Conservation (phyloP, 495 filamentous ascomycete species). For the Annulohypoxylon maeteangense region DNA sequence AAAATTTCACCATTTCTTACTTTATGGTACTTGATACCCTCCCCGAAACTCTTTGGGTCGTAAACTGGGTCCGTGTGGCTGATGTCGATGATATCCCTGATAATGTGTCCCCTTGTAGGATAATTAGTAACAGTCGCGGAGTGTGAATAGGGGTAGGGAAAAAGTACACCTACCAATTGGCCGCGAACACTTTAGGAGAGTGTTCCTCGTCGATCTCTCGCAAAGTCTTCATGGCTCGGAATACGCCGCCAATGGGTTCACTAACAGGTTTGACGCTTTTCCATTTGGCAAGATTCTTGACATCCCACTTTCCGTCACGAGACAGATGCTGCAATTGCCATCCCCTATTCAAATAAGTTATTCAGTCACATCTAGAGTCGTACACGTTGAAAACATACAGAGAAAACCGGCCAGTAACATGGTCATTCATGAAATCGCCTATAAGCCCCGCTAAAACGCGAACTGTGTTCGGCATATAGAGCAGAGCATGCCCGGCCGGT, state of each 20-base stretch:
- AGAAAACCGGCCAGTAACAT: constrained; percentile 79
- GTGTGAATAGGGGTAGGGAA: background rate
- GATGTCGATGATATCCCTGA: constrained; percentile 87
- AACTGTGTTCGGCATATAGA: constrained; percentile 80
- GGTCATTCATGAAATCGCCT: constrained; percentile 78
- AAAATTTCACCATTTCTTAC: background rate
- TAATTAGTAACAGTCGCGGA: background rate
- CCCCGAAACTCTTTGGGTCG: constrained; percentile 78
- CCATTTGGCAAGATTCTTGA: constrained; percentile 97
- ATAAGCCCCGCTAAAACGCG: constrained; percentile 83
- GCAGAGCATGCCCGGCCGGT: constrained; percentile 84
- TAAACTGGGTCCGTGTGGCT: constrained; percentile 88
- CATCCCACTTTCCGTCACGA: constrained; percentile 94
- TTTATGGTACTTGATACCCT: constrained; percentile 75
- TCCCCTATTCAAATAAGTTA: constrained; percentile 52
- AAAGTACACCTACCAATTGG: constrained; percentile 61
- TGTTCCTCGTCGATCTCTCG: constrained; percentile 87
- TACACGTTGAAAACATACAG: constrained; percentile 50
- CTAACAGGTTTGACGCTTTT: constrained; percentile 80
- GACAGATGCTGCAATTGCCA: constrained; percentile 92
- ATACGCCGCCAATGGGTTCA: constrained; percentile 75
- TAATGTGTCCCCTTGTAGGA: constrained; percentile 54
- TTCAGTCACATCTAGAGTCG: background rate
- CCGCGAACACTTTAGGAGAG: constrained; percentile 76
- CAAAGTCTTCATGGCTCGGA: constrained; percentile 88